A percentile compares a stretch with the other conserved stretches of the same genome.
phyloP scores from a whole-genome alignment of 495 filamentous ascomycete species.

The Hyaloscypha variabilis region DNA sequence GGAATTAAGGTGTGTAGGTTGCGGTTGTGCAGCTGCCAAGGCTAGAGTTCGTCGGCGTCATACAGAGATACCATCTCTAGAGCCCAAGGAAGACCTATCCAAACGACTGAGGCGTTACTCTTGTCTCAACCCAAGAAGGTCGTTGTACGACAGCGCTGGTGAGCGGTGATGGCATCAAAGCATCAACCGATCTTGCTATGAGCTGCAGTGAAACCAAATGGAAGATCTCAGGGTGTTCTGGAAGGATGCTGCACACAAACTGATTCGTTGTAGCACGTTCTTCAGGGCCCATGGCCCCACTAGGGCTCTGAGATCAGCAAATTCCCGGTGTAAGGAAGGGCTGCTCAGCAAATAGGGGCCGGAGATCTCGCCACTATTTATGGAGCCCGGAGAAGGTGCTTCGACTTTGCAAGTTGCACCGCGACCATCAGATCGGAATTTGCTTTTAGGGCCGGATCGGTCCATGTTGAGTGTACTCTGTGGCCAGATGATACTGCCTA shows the following conservation, averaged over 20 bases:
- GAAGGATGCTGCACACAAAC: not conserved
- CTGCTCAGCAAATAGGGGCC: not conserved
- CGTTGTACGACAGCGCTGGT: not conserved
- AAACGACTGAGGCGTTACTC: not conserved
- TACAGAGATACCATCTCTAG: no score
- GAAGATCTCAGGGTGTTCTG: not conserved
- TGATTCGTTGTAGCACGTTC: not conserved
- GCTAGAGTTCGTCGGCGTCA: not conserved
- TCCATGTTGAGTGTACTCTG: not conserved
- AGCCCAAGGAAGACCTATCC: not conserved
- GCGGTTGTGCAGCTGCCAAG: not conserved
- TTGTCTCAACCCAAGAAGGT: not conserved
- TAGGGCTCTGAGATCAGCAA: not conserved
- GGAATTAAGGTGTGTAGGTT: not conserved
- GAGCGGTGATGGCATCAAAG: not conserved
- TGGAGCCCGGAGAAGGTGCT: not conserved
- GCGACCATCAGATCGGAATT: not conserved
- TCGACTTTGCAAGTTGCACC: not conserved
- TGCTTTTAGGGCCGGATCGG: not conserved
- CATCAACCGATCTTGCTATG: not conserved
- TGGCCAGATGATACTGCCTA: not conserved
- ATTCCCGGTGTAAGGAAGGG: not conserved
- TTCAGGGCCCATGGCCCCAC: not conserved
- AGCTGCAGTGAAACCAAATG: not conserved
- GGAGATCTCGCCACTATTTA: not conserved